These are phyloP conservation scores for Silene vulgaris DNA, from an alignment of 179 eudicot genomes.

Conservation along the genomic window DNA sequence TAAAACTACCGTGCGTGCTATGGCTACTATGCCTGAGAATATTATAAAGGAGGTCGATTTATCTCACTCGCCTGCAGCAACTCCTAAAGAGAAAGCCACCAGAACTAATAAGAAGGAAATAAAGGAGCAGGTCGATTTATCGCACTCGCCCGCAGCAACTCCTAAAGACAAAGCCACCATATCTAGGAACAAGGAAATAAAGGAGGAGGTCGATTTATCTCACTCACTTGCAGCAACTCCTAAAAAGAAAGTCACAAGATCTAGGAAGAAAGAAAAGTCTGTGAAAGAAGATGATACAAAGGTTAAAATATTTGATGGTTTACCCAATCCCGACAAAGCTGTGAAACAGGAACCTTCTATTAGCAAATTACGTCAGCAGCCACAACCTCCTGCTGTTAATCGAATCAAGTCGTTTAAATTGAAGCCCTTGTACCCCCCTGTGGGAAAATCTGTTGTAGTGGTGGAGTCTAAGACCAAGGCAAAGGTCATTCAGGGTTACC, in stretches of 20 bases:
- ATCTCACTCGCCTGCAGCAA: conserved; percentile 4
- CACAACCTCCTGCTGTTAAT: conserved; percentile 25
- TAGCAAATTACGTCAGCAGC: conserved; percentile 25
- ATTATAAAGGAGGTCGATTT: not conserved
- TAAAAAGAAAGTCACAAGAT: conserved; percentile 8
- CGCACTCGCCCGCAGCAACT: conserved; percentile 3
- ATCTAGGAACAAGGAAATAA: conserved; percentile 28
- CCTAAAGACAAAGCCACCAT: conserved; percentile 14
- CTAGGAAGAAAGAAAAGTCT: conserved; percentile 30
- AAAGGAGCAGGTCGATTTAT: not conserved
- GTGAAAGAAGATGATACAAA: conserved; percentile 26
- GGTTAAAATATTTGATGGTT: conserved; percentile 26
- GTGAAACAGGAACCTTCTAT: conserved; percentile 24
- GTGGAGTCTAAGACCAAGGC: conserved; percentile 94
- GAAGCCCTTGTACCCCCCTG: conserved; percentile 65
- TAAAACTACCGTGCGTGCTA: conserved; percentile 17
- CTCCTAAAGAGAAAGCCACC: conserved; percentile 13
- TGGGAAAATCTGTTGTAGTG: conserved; percentile 73
- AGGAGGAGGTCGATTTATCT: conserved; percentile 13
- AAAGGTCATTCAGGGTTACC: conserved; percentile 85
- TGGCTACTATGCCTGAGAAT: not conserved
- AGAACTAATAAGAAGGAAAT: conserved; percentile 26
- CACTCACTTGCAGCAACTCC: conserved; percentile 5
- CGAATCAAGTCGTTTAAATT: conserved; percentile 35
- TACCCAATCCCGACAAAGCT: conserved; percentile 9